Evolutionary conservation across 2,329 filamentous ascomycete genomes (phyloP).

Genomic region (Colletotrichum nymphaeae): DNA sequence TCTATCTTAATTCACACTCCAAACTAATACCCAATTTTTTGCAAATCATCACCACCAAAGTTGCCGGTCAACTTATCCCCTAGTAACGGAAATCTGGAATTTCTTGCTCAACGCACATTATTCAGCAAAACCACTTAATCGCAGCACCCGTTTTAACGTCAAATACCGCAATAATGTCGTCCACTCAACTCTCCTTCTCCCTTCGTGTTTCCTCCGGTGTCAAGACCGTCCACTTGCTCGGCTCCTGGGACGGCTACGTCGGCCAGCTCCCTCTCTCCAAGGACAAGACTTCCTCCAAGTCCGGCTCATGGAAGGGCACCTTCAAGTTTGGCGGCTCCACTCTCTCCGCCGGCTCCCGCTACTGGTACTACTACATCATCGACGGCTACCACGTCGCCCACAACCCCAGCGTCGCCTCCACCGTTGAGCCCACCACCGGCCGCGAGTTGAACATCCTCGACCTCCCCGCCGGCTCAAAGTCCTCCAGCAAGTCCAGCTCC

Average conservation of each 20-base stretch:
- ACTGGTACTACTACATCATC: slow-evolving; percentile 99
- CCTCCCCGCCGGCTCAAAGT: slow-evolving; percentile 70
- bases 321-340: slow-evolving; percentile 94
- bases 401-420: slow-evolving; percentile 90
- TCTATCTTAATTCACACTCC: slow-evolving; percentile 51
- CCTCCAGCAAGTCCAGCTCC: slow-evolving; percentile 44
- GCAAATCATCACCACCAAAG: slow-evolving; percentile 41
- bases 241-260: slow-evolving; percentile 97
- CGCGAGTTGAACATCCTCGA: slow-evolving; percentile 98
- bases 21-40: slow-evolving; percentile 42
- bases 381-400: slow-evolving; percentile 98
- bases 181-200: slow-evolving; percentile 94
- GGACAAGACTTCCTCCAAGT: slow-evolving; percentile 84
- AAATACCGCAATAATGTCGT: slow-evolving; percentile 75
- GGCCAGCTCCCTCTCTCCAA: slow-evolving; percentile 95
- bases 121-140: slow-evolving; percentile 30
- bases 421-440: slow-evolving; percentile 94
- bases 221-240: slow-evolving; percentile 97
- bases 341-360: slow-evolving; percentile 88
- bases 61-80: slow-evolving; percentile 56
- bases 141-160: slow-evolving; percentile 48
- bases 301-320: slow-evolving; percentile 93
- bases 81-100: slow-evolving; percentile 63
- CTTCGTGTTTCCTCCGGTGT: slow-evolving; percentile 95
- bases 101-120: slow-evolving; percentile 63